Conservation (phyloP, 495 filamentous ascomycete genomes). For the Ramalina intermedia region DNA sequence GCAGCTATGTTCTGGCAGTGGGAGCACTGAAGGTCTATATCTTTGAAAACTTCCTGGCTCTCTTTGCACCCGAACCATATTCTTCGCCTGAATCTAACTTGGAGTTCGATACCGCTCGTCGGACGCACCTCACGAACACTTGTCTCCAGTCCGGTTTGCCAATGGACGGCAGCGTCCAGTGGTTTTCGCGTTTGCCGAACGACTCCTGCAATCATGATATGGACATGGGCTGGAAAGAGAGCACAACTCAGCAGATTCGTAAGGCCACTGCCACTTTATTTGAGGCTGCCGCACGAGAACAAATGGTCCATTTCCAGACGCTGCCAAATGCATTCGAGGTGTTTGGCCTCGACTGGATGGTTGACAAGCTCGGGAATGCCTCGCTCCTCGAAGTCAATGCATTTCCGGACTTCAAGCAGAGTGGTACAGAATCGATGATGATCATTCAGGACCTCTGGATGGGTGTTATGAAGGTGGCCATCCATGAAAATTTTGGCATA, state of each 20-base stretch:
- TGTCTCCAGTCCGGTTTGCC: conserved; percentile 56
- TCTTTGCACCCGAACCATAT: conserved; percentile 70
- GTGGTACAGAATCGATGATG: conserved; percentile 53
- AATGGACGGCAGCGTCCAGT: conserved; percentile 44
- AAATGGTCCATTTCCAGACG: conserved; percentile 85
- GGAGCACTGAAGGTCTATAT: conserved; percentile 72
- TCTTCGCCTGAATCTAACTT: conserved; percentile 18
- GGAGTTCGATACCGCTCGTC: conserved; percentile 29
- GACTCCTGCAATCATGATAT: conserved; percentile 7
- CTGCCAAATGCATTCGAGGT: conserved; percentile 80
- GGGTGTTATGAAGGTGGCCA: conserved; percentile 50
- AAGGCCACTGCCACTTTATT: conserved; percentile 59
- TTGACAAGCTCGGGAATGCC: conserved; percentile 46
- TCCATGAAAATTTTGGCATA: conserved; percentile 47
- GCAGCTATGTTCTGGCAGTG: conserved; percentile 72
- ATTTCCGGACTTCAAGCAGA: conserved; percentile 90
- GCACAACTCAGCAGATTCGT: conserved; percentile 59
- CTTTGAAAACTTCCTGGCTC: conserved; percentile 77
- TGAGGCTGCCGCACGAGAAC: conserved; percentile 64
- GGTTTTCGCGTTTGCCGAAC: conserved; percentile 54
- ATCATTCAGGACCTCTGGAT: conserved; percentile 65
- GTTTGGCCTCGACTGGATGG: conserved; percentile 82
- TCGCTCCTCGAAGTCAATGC: conserved; percentile 91
- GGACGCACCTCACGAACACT: conserved; percentile 80
- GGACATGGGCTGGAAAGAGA: conserved; percentile 35